Evolutionary conservation across 106 monocot species (phyloP).

Genomic region (Hemerocallis citrina): DNA sequence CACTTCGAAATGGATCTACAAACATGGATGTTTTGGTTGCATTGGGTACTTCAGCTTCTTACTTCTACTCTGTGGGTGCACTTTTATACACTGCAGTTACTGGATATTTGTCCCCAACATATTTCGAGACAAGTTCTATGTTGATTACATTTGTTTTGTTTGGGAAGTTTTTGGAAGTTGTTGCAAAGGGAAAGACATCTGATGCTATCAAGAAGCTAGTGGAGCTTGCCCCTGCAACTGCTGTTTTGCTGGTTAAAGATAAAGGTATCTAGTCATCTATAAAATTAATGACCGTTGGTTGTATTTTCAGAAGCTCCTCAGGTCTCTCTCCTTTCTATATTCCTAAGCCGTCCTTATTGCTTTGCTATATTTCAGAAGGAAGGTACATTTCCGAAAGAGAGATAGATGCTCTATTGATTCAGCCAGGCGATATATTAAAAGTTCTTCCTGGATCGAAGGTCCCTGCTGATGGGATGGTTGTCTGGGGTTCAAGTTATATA

Average conservation of each 20-base stretch:
- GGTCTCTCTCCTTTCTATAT: neutral
- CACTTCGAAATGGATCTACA: constrained; percentile 77
- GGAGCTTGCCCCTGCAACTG: constrained; percentile 86
- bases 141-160: constrained; percentile 94
- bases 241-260: constrained; percentile 70
- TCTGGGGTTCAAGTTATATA: constrained; percentile 84
- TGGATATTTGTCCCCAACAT: constrained; percentile 70
- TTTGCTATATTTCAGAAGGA: constrained; percentile 41
- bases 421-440: constrained; percentile 79
- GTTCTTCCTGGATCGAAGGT: constrained; percentile 91
- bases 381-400: constrained; percentile 57
- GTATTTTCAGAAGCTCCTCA: neutral
- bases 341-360: neutral
- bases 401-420: constrained; percentile 84
- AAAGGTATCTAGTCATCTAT: constrained; percentile 32
- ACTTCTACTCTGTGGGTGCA: constrained; percentile 84
- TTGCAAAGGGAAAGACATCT: constrained; percentile 95
- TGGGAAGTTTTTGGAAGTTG: constrained; percentile 92
- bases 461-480: constrained; percentile 71
- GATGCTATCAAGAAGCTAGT: constrained; percentile 96
- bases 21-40: constrained; percentile 98
- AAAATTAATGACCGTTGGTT: no score
- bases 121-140: constrained; percentile 99
- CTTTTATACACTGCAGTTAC: constrained; percentile 68
- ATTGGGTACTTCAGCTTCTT: constrained; percentile 88